Percentiles rank a stretch among this genome's conserved stretches.
phyloP scores from a whole-genome alignment of 352 stramenopile species.

The Phytopythium cucurbitacearum region DNA sequence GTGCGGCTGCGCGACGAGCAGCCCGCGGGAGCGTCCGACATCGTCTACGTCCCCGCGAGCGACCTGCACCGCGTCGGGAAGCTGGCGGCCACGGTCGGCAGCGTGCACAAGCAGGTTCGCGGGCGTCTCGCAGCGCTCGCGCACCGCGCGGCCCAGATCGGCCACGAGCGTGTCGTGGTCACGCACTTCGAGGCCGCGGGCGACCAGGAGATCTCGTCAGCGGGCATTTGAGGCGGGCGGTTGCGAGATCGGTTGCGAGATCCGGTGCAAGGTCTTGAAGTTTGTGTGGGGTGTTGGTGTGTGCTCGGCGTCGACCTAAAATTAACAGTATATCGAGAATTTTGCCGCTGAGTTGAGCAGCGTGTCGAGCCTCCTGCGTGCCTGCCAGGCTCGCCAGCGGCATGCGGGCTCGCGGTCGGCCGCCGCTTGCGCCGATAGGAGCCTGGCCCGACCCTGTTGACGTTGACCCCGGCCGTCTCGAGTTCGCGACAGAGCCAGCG shows the following conservation, averaged over 20 bases:
- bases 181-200: slow-evolving; percentile 18
- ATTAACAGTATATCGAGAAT: too few species aligned
- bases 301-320: too few species aligned
- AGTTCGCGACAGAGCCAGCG: too few species aligned
- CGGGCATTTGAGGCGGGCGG: slow-evolving; percentile 33
- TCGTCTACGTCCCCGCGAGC: slow-evolving; percentile 73
- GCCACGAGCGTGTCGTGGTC: slow-evolving; percentile 35
- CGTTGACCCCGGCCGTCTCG: too few species aligned
- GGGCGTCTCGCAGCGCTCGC: slow-evolving; percentile 45
- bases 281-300: too few species aligned
- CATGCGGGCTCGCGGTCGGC: too few species aligned
- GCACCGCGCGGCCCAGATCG: slow-evolving; percentile 20
- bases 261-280: too few species aligned
- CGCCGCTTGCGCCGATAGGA: too few species aligned
- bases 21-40: slow-evolving; percentile 38
- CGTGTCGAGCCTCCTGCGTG: too few species aligned
- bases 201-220: slow-evolving; percentile 43
- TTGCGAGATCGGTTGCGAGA: not conserved
- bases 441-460: too few species aligned
- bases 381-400: too few species aligned
- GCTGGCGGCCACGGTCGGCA: slow-evolving; percentile 41
- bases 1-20: slow-evolving; percentile 50
- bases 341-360: too few species aligned
- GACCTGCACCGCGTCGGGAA: slow-evolving; percentile 46
- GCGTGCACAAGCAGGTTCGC: slow-evolving; percentile 42